These are phyloP conservation scores for Colletotrichum navitas DNA, from an alignment of 2,329 filamentous ascomycete species.

Conservation along the genomic window DNA sequence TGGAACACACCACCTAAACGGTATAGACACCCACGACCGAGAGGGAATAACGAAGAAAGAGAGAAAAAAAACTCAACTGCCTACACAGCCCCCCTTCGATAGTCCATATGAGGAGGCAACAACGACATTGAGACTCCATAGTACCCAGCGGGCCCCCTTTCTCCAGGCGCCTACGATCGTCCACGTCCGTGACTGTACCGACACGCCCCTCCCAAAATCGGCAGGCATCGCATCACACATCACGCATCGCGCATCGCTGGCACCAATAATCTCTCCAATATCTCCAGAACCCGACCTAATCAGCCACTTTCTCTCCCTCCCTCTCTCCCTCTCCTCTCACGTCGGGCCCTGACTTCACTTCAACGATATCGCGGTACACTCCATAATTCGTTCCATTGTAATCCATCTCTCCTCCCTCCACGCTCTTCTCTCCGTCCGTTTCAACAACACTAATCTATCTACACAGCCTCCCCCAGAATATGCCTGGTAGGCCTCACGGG, in stretches of 20 bases:
- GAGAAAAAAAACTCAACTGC: constrained; percentile 1
- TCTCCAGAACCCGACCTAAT: neutral
- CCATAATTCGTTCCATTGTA: neutral
- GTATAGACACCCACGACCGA: neutral
- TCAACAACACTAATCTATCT: constrained; percentile 1
- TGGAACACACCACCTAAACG: neutral
- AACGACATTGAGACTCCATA: constrained; percentile 7
- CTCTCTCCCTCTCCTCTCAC: neutral
- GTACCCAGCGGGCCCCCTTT: neutral
- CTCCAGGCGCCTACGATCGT: constrained; percentile 1
- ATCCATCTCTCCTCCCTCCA: neutral
- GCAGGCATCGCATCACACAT: neutral
- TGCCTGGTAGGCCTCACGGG: neutral
- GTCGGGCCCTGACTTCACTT: neutral
- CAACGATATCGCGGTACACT: neutral
- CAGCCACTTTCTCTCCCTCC: neutral
- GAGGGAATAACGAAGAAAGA: neutral
- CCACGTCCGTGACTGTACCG: constrained; percentile 1
- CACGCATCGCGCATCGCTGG: neutral
- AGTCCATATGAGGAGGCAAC: neutral
- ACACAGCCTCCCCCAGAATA: constrained; percentile 11
- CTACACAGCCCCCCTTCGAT: constrained; percentile 16
- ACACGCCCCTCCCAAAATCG: neutral
- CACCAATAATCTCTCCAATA: constrained; percentile 2
- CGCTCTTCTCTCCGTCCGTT: constrained; percentile 1